These are phyloP conservation scores for Byssothecium circinans DNA, from an alignment of 2,329 filamentous ascomycete species.

Conservation along the genomic window DNA sequence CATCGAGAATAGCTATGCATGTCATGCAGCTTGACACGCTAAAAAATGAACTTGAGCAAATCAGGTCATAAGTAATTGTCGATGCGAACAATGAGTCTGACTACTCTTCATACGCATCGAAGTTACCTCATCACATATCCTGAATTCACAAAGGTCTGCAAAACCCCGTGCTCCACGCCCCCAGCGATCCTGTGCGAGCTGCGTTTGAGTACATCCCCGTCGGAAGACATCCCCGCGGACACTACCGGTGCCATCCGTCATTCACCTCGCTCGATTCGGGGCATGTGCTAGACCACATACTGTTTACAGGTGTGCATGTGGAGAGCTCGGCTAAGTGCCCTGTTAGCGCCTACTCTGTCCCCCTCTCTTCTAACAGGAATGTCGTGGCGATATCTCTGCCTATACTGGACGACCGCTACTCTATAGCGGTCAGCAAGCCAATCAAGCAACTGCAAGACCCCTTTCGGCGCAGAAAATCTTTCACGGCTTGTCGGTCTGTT, in stretches of 20 bases:
- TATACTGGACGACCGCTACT: neutral
- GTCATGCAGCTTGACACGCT: neutral
- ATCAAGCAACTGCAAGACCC: neutral
- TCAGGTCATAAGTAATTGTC: neutral
- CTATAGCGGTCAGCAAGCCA: neutral
- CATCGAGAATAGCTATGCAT: neutral
- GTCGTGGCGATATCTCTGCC: neutral
- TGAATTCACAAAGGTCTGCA: neutral
- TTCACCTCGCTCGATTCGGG: neutral
- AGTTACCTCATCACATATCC: no score
- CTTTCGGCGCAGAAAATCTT: neutral
- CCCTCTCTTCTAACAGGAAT: neutral
- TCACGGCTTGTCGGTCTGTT: slow-evolving; percentile 4
- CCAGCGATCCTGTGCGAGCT: no score
- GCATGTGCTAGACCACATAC: neutral
- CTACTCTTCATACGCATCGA: neutral
- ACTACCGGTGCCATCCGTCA: neutral
- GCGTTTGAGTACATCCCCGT: neutral
- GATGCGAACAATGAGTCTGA: neutral
- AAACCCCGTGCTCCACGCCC: no score
- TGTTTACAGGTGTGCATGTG: neutral
- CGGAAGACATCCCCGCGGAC: neutral
- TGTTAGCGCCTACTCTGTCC: neutral
- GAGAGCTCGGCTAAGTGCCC: neutral
- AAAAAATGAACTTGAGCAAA: neutral